Conservation (phyloP, 1,284 basidiomycete genomes). For the Pholiota adiposa region DNA sequence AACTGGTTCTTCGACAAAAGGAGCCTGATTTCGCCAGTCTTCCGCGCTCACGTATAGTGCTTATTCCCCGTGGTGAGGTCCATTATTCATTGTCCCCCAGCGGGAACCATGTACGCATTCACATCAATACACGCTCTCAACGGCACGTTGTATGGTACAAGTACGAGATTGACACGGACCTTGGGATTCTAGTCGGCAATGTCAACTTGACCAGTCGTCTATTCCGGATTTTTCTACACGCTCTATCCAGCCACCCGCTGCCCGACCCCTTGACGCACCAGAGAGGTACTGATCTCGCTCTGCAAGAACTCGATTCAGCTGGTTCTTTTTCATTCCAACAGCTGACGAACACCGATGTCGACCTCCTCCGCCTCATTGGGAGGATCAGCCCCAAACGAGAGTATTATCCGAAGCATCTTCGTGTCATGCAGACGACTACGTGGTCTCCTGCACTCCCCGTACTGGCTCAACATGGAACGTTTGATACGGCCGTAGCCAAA, state of each 20-base stretch:
- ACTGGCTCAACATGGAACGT: slow-evolving; percentile 36
- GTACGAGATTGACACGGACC: slow-evolving; percentile 42
- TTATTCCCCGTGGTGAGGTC: slow-evolving; percentile 38
- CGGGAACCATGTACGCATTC: slow-evolving; percentile 29
- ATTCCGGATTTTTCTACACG: slow-evolving; percentile 49
- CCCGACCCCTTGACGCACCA: slow-evolving; percentile 49
- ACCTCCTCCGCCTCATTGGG: slow-evolving; percentile 37
- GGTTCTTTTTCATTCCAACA: slow-evolving; percentile 41
- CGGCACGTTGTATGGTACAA: slow-evolving; percentile 31
- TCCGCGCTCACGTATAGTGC: slow-evolving; percentile 31
- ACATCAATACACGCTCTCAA: slow-evolving; percentile 19
- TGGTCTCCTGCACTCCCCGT: slow-evolving; percentile 32
- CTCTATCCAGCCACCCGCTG: slow-evolving; percentile 43
- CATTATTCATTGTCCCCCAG: slow-evolving; percentile 15
- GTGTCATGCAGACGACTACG: slow-evolving; percentile 41
- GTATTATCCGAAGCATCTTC: slow-evolving; percentile 43
- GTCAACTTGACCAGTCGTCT: slow-evolving; percentile 37
- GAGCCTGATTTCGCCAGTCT: slow-evolving; percentile 2
- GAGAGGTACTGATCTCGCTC: slow-evolving; percentile 50
- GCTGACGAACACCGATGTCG: slow-evolving; percentile 31
- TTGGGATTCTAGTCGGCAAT: slow-evolving; percentile 42
- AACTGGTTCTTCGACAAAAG: slow-evolving; percentile 42
- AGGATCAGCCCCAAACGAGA: slow-evolving; percentile 36
- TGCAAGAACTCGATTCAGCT: slow-evolving; percentile 41
- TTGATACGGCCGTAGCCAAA: slow-evolving; percentile 26